These are phyloP conservation scores for Pseudocercospora vitis DNA, from an alignment of 2,329 filamentous ascomycete species.

Conservation along the genomic window DNA sequence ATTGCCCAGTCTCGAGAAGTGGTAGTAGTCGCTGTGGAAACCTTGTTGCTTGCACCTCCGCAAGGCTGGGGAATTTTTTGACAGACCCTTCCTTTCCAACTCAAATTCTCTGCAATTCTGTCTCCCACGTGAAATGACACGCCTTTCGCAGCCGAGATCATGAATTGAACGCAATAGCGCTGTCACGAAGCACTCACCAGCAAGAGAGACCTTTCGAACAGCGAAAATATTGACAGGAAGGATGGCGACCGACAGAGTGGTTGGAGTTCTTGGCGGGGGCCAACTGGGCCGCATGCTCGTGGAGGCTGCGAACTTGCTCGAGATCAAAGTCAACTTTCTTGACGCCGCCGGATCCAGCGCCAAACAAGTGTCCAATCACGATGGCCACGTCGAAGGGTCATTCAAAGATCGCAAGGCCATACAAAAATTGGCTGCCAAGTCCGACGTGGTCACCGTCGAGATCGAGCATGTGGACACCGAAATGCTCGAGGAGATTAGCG, in stretches of 20 bases:
- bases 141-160: constrained; percentile 2
- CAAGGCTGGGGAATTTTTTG: not conserved
- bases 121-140: not conserved
- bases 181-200: constrained; percentile 4
- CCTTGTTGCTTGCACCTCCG: not conserved
- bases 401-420: constrained; percentile 84
- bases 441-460: constrained; percentile 85
- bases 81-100: constrained; percentile 2
- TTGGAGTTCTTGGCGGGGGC: constrained; percentile 49
- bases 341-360: constrained; percentile 76
- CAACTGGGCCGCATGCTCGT: constrained; percentile 88
- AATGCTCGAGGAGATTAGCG: constrained; percentile 78
- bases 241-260: constrained; percentile 29
- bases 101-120: not conserved
- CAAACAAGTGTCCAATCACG: constrained; percentile 78
- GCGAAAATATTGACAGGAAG: not conserved
- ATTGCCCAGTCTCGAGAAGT: not conserved
- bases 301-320: constrained; percentile 78
- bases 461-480: constrained; percentile 95
- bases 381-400: constrained; percentile 75
- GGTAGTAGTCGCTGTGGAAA: not conserved
- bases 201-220: not conserved
- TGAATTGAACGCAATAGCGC: constrained; percentile 8
- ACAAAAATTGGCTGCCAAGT: constrained; percentile 70
- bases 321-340: constrained; percentile 75